Conservation (phyloP, 2,329 filamentous ascomycete genomes). For the Sclerotiophoma versabilis region DNA sequence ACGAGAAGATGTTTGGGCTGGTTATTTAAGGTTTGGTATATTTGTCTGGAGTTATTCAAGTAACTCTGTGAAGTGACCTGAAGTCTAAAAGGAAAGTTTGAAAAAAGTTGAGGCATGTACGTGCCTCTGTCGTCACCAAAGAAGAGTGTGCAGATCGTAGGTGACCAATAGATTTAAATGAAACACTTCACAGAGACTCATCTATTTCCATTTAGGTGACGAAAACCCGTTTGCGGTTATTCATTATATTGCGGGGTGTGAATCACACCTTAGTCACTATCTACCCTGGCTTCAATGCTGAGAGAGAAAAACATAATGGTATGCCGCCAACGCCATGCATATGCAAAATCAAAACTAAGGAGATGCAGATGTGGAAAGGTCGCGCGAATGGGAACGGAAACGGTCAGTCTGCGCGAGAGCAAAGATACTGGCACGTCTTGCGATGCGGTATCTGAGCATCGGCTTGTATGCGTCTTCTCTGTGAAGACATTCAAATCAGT, state of each 20-base stretch:
- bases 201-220: background rate
- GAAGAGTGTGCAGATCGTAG: too few relatives aligned
- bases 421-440: constrained; percentile 12
- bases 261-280: background rate
- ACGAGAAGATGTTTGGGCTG: too few relatives aligned
- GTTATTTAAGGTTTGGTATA: too few relatives aligned
- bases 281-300: background rate
- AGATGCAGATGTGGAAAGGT: constrained; percentile 16
- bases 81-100: too few relatives aligned
- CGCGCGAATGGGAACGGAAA: constrained; percentile 15
- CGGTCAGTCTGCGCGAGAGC: constrained; percentile 15
- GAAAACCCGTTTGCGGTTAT: background rate
- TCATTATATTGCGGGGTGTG: background rate
- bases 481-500: constrained; percentile 13
- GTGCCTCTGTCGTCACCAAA: too few relatives aligned
- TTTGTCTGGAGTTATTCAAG: too few relatives aligned
- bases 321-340: constrained; percentile 16
- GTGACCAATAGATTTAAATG: too few relatives aligned
- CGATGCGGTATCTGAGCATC: constrained; percentile 17
- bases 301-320: constrained; percentile 2
- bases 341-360: constrained; percentile 20
- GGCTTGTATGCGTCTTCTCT: constrained; percentile 17
- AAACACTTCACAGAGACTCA: too few relatives aligned
- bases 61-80: too few relatives aligned
- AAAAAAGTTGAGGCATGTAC: too few relatives aligned